Evolutionary conservation across 441 rosid genomes (phyloP), one percentile per base, ranked within the genome.

Genomic region (Adansonia gregorii): DNA sequence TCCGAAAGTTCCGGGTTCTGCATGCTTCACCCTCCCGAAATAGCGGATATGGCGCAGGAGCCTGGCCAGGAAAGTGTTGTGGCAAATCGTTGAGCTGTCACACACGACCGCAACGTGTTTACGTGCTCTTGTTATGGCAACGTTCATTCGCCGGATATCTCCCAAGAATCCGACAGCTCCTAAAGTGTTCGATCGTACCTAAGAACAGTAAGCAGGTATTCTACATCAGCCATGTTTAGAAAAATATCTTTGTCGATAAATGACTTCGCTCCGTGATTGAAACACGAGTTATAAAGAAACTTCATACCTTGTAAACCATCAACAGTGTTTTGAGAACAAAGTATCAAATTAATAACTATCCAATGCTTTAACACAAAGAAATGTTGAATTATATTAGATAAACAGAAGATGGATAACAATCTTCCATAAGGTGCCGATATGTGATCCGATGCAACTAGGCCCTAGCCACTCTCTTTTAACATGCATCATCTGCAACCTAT

Each of bases 111-210:
- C 95, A 15, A 95, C 92, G 74, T 94, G 98, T 76, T 90, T 91
- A 24, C 97, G 86, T 0, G 97, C 97, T 84, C 99, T 89, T 80
- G 99, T 95, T 80, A 92, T 90, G 75, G 98, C 98, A 3, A 96
- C 99, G 27, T 96, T 96, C 92, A 91, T 96, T 81, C 99, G 77
- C 86, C 97, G 87, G 80, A 92, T 93, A 74, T 96, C 99, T 3
- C 99, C 98, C 17, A 96, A 80, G 87, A 96, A 96, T 39, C 99
- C 99, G 8, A 94, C 98, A 54, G 98, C 99, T 69, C 98, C 99
- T 45, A 94, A 76, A 27, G 88, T 90, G 87, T 94, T 96, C 5
- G 99, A 94, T 15, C 99, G 93, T 19, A 96, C 99, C 99, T 95
- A 46, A 78, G 15, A 31, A 8, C 60, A 20, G 2, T 45, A 73